Evolutionary conservation across 257 asterid genomes (phyloP).

Genomic region (Rauvolfia tetraphylla): DNA sequence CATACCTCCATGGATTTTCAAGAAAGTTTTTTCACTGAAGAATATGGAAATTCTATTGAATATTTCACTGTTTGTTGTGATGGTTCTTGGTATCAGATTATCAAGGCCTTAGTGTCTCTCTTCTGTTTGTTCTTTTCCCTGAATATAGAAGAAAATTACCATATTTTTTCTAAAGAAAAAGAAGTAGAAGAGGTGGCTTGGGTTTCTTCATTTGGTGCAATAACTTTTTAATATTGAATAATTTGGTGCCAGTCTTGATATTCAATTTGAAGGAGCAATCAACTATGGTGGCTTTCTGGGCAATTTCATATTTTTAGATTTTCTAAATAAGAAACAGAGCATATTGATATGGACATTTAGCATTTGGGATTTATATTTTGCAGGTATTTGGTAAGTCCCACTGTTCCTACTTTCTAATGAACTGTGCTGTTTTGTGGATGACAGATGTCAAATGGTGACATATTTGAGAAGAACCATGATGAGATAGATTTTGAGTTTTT

Average conservation of each 20-base stretch:
- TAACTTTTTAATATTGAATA: not conserved
- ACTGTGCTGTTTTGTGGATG: conserved; percentile 2
- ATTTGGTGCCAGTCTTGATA: too few relatives aligned
- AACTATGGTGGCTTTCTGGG: not conserved
- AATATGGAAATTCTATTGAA: not conserved
- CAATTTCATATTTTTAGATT: not conserved
- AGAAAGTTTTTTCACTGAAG: not conserved
- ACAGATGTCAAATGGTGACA: conserved; percentile 84
- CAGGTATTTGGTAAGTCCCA: not conserved
- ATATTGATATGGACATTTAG: not conserved
- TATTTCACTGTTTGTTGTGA: too few relatives aligned
- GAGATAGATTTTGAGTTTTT: conserved; percentile 88
- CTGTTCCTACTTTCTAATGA: conserved; percentile 1
- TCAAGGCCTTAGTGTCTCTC: not conserved
- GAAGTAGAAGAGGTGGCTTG: not conserved
- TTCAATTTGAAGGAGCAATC: too few relatives aligned
- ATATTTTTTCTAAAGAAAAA: not conserved
- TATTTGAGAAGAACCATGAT: conserved; percentile 74
- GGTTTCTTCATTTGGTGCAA: not conserved
- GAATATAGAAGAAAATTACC: not conserved
- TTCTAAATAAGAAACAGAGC: not conserved
- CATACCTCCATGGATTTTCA: not conserved
- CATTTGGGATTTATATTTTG: not conserved
- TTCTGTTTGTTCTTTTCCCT: not conserved
- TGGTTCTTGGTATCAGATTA: too few relatives aligned